A percentile compares a stretch with the other conserved stretches of the same genome.
Evolutionary conservation across 805 yeast genomes (phyloP).

Genomic region (Teunomyces barrocoloradensis): DNA sequence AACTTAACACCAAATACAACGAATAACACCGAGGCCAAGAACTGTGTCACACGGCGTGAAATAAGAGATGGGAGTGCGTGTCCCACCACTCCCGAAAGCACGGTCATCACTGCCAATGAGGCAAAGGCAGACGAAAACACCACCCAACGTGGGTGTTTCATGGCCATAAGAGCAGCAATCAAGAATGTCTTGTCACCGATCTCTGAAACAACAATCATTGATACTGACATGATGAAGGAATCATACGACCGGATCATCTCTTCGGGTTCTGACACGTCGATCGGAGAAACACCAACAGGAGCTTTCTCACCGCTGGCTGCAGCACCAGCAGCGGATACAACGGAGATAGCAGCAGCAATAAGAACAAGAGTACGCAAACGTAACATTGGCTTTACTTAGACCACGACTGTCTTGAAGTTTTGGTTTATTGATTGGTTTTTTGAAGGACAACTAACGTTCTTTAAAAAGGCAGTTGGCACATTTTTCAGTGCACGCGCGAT

Average conservation of each 20-base stretch:
- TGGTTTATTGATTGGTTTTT: no score
- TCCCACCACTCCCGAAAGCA: slow-evolving; percentile 87
- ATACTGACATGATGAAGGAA: slow-evolving; percentile 73
- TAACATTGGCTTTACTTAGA: background rate
- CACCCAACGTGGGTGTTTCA: slow-evolving; percentile 79
- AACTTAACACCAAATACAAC: slow-evolving; percentile 78
- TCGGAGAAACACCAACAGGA: background rate
- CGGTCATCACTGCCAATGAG: slow-evolving; percentile 86
- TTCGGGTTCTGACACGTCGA: slow-evolving; percentile 1
- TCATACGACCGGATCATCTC: slow-evolving; percentile 22
- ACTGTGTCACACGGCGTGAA: slow-evolving; percentile 75
- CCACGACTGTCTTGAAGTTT: background rate
- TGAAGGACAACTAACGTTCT: no score
- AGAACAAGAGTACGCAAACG: background rate
- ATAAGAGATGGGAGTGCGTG: slow-evolving; percentile 84
- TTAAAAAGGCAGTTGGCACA: background rate
- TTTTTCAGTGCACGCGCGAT: background rate
- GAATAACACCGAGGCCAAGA: slow-evolving; percentile 78
- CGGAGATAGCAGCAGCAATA: background rate
- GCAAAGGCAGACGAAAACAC: slow-evolving; percentile 89
- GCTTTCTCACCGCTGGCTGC: background rate
- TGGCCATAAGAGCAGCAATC: slow-evolving; percentile 97
- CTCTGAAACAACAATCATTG: slow-evolving; percentile 94
- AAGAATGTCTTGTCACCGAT: slow-evolving; percentile 96
- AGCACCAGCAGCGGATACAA: background rate